Base-by-base conservation (phyloP, 2,329 filamentous ascomycete species). In the Aspergillus awamori region DNA sequence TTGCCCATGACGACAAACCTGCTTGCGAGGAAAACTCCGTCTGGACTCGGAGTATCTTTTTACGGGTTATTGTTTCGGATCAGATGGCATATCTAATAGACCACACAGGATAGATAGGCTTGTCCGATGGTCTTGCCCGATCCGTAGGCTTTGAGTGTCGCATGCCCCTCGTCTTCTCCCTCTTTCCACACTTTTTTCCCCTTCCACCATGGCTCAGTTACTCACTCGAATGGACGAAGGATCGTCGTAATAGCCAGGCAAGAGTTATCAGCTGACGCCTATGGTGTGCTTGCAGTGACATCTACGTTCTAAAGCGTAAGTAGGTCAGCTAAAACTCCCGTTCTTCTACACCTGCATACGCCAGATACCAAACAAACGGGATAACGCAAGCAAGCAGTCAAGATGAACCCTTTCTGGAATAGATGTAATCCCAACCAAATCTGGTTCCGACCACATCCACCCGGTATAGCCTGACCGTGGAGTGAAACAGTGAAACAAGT, bases 361-460 rank as follows among this genome's bases (percentile, higher is more conserved):
- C n/a, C 38, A 55, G 15, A 30, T 20, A 7, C 33, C 22, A 30
- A 33, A 26, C 36, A 45, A 55, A 5, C 4, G 43, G 7, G 13
- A 11, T 7, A 20, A 15, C 11, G 13, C 17, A 30, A 47, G 26
- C 17, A 17, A 45, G 33, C 33, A 36, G 13, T 24, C n/a, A 30
- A n/a, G 24, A 33, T 8, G 7, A 15, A 36, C 4, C 11, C 22
- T 7, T 20, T 51, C 8, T n/a, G 15, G 8, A n/a, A 10, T 17
- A 33, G 15, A 33, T 24, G 1, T 8, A 8, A 49, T 49, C 26
- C 26, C 47, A 33, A n/a, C 5, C 47, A 10, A 49, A 28, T 48
- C 20, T 13, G 11, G 43, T n/a, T 28, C 22, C 45, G 11, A 48
- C 13, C 38, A 53, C 63, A 56, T 56, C 33, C 36, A 33, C 52